Percentiles rank a stretch among this genome's conserved stretches.
Conservation (phyloP, 768 basidiomycete genomes). For the Termitomyces sp. region DNA sequence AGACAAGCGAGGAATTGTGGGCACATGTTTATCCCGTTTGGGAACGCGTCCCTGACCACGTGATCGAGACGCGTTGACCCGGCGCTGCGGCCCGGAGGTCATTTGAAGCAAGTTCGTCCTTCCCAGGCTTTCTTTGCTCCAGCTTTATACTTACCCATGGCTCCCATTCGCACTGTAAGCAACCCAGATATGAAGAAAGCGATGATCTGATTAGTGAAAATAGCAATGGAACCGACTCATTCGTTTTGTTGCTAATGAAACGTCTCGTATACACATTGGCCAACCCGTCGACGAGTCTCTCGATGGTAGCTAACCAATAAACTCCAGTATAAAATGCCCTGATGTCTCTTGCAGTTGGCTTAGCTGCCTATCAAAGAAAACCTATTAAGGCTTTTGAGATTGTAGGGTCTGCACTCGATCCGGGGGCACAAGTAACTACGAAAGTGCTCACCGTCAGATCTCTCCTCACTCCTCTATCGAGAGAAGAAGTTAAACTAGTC, state of each 20-base stretch:
- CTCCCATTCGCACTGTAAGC: conserved; percentile 53
- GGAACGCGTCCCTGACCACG: conserved; percentile 10
- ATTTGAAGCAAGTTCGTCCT: neutral
- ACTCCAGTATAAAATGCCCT: neutral
- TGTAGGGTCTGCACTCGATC: conserved; percentile 61
- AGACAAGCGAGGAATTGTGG: conserved; percentile 11
- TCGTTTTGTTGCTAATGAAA: conserved; percentile 76
- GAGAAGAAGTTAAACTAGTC: conserved; percentile 61
- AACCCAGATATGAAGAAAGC: neutral
- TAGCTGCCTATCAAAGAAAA: conserved; percentile 44
- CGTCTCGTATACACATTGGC: conserved; percentile 67
- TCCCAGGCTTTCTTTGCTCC: neutral
- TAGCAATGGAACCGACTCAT: conserved; percentile 79
- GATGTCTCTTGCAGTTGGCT: conserved; percentile 43
- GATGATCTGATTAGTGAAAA: neutral
- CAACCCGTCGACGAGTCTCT: conserved; percentile 63
- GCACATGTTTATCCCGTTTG: conserved; percentile 19
- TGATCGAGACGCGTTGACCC: conserved; percentile 2
- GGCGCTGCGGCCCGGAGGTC: neutral
- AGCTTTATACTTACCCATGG: conserved; percentile 31
- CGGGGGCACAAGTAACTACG: conserved; percentile 55
- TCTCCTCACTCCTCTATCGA: conserved; percentile 63
- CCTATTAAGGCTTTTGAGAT: conserved; percentile 69
- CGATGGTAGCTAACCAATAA: conserved; percentile 40
- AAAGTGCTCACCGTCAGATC: conserved; percentile 64